Base-by-base conservation (phyloP, 2,329 filamentous ascomycete genomes). In the Ceratocystis eucalypticola region DNA sequence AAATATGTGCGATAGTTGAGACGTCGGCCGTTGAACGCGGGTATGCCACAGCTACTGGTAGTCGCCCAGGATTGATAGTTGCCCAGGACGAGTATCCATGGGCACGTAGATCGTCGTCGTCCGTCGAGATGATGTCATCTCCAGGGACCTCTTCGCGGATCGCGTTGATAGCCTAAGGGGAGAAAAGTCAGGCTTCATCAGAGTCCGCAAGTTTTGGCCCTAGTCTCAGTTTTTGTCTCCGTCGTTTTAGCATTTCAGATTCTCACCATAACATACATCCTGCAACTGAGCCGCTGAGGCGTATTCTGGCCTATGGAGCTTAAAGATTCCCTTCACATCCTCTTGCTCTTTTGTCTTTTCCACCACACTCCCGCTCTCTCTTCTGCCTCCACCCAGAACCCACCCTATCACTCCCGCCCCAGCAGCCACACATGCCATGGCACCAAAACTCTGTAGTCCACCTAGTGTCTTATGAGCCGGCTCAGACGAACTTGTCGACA, bases 31-130 rank as follows among this genome's bases (percentile, higher is more conserved):
- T 87, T 8, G 77, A 80, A 59, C 81, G 80, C 2, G 84, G 84
- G 70, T 87, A 87, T 1, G 82, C 83, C 44, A 87, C 84, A 1
- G 84, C 84, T 6, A 87, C 83, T 0, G 84, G 84, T 15, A 86
- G 77, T 1, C 76, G 76, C 30, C 85, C 81, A 0, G 82, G 80
- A 71, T 87, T 87, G 20, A 78, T 78, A 0, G 83, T 81, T 1
- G 84, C 86, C 84, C 84, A 87, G 71, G 85, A 83, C 2, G 84
- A 87, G 73, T 86, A 87, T n/a, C 84, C 84, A 70, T 87, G 84
- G 3, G 78, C 77, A 55, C 79, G 77, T 53, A 87, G 75, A 70
- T 86, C 84, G 15, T 87, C 84, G 0, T 82, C 78, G 66, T 87
- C 84, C 0, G 78, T 85, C 8, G 83, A 86, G 48, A 87, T 82